These are phyloP conservation scores for Diplodia scrobiculata DNA, from an alignment of 2,329 filamentous ascomycete species.

Conservation along the genomic window DNA sequence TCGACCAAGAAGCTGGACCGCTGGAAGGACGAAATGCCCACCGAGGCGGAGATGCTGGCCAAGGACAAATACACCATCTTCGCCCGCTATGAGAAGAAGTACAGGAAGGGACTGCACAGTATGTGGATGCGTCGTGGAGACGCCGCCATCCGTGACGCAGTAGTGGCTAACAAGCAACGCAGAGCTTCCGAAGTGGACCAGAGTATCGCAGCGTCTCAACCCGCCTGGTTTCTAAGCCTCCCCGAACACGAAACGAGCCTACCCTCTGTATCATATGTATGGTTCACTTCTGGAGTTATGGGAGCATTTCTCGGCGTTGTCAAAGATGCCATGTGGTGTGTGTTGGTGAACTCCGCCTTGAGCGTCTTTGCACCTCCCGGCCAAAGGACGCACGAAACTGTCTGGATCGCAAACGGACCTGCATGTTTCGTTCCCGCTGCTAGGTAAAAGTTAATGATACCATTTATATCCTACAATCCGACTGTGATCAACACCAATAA, in stretches of 20 bases:
- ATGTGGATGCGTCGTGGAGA: slow-evolving; percentile 48
- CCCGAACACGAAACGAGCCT: not conserved
- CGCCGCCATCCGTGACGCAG: not conserved
- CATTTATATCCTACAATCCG: not conserved
- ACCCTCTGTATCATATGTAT: slow-evolving; percentile 8
- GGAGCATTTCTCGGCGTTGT: slow-evolving; percentile 13
- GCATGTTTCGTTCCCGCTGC: not conserved
- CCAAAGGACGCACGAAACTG: not conserved
- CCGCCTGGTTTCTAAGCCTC: slow-evolving; percentile 79
- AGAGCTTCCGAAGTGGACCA: slow-evolving; percentile 73
- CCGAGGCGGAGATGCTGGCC: slow-evolving; percentile 91
- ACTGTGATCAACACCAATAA: no score
- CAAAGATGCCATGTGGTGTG: not conserved
- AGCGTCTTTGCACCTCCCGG: not conserved
- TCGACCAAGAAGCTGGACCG: slow-evolving; percentile 75
- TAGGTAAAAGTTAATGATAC: not conserved
- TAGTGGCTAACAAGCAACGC: slow-evolving; percentile 11
- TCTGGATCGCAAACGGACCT: not conserved
- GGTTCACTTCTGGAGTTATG: slow-evolving; percentile 13
- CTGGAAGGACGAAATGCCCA: slow-evolving; percentile 96
- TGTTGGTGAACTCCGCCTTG: not conserved
- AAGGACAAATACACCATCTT: slow-evolving; percentile 98
- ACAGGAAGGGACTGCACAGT: slow-evolving; percentile 98
- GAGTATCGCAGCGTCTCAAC: slow-evolving; percentile 90
- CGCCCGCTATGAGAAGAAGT: slow-evolving; percentile 91